Percentiles rank a stretch among this genome's conserved stretches.
These are phyloP conservation scores for Monilinia polystroma DNA, from an alignment of 2,329 filamentous ascomycete species.

Conservation along the genomic window DNA sequence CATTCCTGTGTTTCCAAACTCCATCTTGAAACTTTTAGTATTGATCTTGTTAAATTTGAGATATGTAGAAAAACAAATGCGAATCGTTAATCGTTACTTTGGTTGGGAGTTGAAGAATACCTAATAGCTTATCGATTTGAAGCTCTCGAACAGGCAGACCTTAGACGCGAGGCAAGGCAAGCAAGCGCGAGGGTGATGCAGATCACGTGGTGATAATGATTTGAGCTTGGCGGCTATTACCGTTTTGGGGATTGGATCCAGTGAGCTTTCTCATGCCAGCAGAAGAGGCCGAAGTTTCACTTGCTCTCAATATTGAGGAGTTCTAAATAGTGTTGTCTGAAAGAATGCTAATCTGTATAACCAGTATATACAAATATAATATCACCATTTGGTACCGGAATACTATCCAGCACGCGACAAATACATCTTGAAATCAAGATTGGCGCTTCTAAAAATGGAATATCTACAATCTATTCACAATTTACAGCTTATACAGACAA, in stretches of 20 bases:
- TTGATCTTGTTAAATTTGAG: constrained; percentile 16
- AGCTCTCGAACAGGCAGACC: constrained; percentile 32
- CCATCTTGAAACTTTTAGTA: constrained; percentile 48
- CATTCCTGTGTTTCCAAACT: constrained; percentile 61
- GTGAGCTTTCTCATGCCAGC: too few relatives aligned
- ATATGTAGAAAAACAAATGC: constrained; percentile 34
- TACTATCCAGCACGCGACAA: too few relatives aligned
- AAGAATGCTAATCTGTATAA: too few relatives aligned
- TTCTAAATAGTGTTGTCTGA: not conserved
- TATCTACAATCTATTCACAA: not conserved
- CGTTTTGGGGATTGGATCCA: not conserved
- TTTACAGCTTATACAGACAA: constrained; percentile 10
- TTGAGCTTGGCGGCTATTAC: constrained; percentile 14
- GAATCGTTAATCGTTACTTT: constrained; percentile 20
- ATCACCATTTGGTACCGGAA: too few relatives aligned
- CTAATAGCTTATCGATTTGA: constrained; percentile 16
- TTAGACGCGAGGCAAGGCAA: constrained; percentile 30
- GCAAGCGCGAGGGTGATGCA: constrained; percentile 17
- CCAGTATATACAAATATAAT: too few relatives aligned
- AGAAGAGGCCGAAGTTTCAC: not conserved
- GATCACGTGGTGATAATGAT: constrained; percentile 20
- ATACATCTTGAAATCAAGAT: too few relatives aligned
- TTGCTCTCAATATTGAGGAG: not conserved
- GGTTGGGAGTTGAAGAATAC: constrained; percentile 15
- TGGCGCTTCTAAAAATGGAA: not conserved